Percentiles rank a stretch among this genome's conserved stretches.
Conservation (phyloP, 805 yeast species). For the Saturnispora besseyi region DNA sequence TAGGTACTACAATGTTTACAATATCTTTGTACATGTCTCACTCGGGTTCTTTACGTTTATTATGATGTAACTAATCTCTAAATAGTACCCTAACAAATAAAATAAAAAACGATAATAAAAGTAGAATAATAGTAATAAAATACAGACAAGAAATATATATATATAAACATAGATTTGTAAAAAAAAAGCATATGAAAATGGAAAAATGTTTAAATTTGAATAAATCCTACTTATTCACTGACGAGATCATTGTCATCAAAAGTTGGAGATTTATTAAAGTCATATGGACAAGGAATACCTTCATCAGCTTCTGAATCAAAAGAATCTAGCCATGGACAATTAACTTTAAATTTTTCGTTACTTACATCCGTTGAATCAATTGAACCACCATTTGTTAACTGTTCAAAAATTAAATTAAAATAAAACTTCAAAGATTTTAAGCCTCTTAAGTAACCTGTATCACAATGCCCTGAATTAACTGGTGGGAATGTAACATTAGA, state of each 20-base stretch:
- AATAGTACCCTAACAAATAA: background rate
- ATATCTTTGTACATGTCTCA: constrained; percentile 2
- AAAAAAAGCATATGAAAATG: background rate
- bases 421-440: constrained; percentile 61
- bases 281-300: constrained; percentile 15
- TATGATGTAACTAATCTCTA: background rate
- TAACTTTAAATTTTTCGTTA: constrained; percentile 14
- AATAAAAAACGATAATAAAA: background rate
- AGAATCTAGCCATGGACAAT: constrained; percentile 29
- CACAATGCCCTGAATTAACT: constrained; percentile 50
- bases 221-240: constrained; percentile 16
- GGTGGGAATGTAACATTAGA: constrained; percentile 60
- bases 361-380: constrained; percentile 16
- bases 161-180: background rate
- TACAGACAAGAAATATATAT: background rate
- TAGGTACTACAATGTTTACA: background rate
- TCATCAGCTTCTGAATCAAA: constrained; percentile 24
- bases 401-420: constrained; percentile 49
- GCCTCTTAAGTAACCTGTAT: constrained; percentile 81
- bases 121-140: background rate
- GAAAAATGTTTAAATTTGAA: background rate
- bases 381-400: constrained; percentile 40
- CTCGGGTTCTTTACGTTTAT: background rate
- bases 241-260: constrained; percentile 21
- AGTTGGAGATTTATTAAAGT: constrained; percentile 19